Conservation (phyloP, 2,329 filamentous ascomycete species). For the Aspergillus fischeri region DNA sequence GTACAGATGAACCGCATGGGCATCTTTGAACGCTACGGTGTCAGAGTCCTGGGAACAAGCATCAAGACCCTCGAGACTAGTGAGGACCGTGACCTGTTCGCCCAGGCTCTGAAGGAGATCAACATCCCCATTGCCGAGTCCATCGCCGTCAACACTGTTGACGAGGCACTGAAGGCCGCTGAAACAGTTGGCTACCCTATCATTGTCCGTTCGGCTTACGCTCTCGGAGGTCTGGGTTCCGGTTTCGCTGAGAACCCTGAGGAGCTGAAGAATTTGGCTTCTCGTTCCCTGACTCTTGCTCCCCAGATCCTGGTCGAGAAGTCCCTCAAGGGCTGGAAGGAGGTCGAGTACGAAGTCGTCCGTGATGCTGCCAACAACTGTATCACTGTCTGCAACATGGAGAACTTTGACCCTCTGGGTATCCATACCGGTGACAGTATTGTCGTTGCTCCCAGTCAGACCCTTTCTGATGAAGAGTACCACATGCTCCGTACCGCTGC, state of each 20-base stretch:
- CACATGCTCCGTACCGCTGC: slow-evolving; percentile 97
- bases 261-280: slow-evolving; percentile 89
- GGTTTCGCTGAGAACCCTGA: slow-evolving; percentile 93
- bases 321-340: slow-evolving; percentile 98
- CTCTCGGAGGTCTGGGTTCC: slow-evolving; percentile 90
- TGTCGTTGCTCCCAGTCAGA: slow-evolving; percentile 94
- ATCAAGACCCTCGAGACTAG: slow-evolving; percentile 90
- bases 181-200: slow-evolving; percentile 89
- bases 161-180: slow-evolving; percentile 86
- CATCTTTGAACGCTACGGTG: slow-evolving; percentile 89
- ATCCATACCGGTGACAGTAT: slow-evolving; percentile 99
- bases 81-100: slow-evolving; percentile 94
- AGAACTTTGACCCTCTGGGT: slow-evolving; percentile 96
- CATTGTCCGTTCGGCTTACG: slow-evolving; percentile 95
- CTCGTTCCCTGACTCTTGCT: slow-evolving; percentile 85
- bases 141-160: slow-evolving; percentile 84
- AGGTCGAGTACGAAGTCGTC: slow-evolving; percentile 97
- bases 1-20: slow-evolving; percentile 97
- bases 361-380: slow-evolving; percentile 97
- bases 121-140: slow-evolving; percentile 96
- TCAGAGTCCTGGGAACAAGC: slow-evolving; percentile 92
- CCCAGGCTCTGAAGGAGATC: slow-evolving; percentile 94
- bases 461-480: slow-evolving; percentile 95
- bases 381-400: slow-evolving; percentile 98
- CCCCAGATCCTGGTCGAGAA: slow-evolving; percentile 98